Evolutionary conservation across 2,329 filamentous ascomycete genomes (phyloP).

Genomic region (Nigrospora osmanthi): DNA sequence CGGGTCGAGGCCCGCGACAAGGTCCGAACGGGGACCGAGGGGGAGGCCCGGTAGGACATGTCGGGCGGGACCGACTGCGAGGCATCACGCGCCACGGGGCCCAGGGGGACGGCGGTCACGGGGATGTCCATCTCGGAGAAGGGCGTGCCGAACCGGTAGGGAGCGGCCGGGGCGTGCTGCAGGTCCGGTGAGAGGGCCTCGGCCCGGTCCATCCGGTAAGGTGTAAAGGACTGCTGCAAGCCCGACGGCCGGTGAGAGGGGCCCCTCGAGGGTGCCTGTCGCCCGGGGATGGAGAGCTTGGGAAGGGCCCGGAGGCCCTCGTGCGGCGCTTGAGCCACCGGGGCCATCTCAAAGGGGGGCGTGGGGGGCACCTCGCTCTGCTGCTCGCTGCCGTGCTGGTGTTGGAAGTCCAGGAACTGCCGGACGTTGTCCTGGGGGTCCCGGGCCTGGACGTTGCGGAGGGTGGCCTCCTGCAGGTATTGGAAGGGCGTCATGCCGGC

Average conservation of each 20-base stretch:
- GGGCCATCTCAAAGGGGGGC: constrained; percentile 60
- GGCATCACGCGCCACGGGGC: constrained; percentile 66
- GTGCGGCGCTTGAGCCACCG: constrained; percentile 37
- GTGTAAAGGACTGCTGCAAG: constrained; percentile 29
- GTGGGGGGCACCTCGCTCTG: constrained; percentile 55
- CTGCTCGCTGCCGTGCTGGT: constrained; percentile 28
- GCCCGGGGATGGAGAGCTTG: constrained; percentile 52
- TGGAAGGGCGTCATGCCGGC: constrained; percentile 52
- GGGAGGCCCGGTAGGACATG: constrained; percentile 65
- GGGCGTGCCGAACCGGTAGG: constrained; percentile 76
- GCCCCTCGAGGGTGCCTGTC: constrained; percentile 12
- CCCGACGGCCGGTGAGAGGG: constrained; percentile 8
- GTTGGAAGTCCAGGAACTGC: constrained; percentile 84
- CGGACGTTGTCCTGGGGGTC: constrained; percentile 91
- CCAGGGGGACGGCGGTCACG: constrained; percentile 62
- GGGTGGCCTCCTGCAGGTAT: constrained; percentile 65
- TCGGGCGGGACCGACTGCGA: constrained; percentile 91
- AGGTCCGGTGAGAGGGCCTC: constrained; percentile 47
- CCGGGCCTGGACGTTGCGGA: constrained; percentile 60
- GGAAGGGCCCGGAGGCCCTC: constrained; percentile 50
- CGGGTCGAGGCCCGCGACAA: constrained; percentile 54
- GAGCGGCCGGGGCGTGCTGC: constrained; percentile 47
- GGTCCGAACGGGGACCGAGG: constrained; percentile 28
- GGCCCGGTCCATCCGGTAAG: constrained; percentile 43
- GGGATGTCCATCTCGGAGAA: constrained; percentile 89